phyloP scores from a whole-genome alignment of 2,329 filamentous ascomycete species.

The Botrytis byssoidea region DNA sequence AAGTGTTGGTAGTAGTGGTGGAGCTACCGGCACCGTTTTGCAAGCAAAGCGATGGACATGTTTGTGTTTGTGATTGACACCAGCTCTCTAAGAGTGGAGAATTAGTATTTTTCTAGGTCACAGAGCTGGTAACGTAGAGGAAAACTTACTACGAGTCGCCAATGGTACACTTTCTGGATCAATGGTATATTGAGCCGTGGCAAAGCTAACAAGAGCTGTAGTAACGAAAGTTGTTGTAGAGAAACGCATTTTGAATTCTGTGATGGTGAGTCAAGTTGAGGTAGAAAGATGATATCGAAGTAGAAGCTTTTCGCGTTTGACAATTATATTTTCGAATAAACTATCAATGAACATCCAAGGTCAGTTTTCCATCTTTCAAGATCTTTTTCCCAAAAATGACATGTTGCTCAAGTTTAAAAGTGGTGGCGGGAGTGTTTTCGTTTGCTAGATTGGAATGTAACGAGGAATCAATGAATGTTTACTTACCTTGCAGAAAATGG shows the following conservation, averaged over 20 bases:
- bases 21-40: conserved; percentile 49
- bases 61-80: conserved; percentile 61
- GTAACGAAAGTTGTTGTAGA: conserved; percentile 49
- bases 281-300: neutral
- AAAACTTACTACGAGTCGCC: conserved; percentile 40
- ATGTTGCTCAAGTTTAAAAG: conserved; percentile 19
- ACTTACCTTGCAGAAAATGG: conserved; percentile 14
- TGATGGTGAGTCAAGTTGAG: neutral
- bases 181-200: conserved; percentile 56
- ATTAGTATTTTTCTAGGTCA: neutral
- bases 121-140: neutral
- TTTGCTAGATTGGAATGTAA: conserved; percentile 17
- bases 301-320: neutral
- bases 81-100: conserved; percentile 51
- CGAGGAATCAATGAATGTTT: conserved; percentile 16
- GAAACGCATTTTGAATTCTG: conserved; percentile 49
- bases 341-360: neutral
- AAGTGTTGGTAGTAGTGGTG: conserved; percentile 60
- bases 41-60: conserved; percentile 71
- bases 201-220: conserved; percentile 48
- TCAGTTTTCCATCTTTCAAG: neutral
- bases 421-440: conserved; percentile 18
- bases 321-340: neutral
- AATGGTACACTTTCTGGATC: conserved; percentile 59
- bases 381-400: neutral